Conservation (phyloP, 768 basidiomycete genomes). For the Auriscalpium microsporum region DNA sequence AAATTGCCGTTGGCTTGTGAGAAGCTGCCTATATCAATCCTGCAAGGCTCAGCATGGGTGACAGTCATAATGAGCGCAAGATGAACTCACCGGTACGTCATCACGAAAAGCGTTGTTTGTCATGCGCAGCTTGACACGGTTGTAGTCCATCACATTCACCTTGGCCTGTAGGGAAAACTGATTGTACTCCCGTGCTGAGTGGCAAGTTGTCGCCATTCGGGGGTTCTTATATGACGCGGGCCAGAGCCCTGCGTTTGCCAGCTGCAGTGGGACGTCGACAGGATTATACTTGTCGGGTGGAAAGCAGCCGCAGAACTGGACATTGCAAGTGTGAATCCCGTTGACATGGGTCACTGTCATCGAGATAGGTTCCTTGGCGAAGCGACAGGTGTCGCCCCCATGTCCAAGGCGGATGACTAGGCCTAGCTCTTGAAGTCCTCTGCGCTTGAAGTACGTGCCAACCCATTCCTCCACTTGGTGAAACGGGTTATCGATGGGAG, state of each 20-base stretch:
- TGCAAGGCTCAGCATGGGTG: neutral
- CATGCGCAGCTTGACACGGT: too few relatives aligned
- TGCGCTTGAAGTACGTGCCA: neutral
- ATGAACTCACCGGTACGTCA: neutral
- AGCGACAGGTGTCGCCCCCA: neutral
- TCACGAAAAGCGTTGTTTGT: neutral
- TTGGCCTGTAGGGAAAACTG: neutral
- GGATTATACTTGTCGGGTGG: neutral
- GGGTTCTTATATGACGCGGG: neutral
- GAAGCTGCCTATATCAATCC: neutral
- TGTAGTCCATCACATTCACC: neutral
- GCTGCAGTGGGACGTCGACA: neutral
- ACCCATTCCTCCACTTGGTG: neutral
- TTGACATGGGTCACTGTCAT: neutral
- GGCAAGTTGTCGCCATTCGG: neutral
- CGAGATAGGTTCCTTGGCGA: neutral
- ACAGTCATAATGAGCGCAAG: neutral
- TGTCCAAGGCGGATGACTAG: neutral
- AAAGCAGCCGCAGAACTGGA: neutral
- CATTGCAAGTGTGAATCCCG: neutral
- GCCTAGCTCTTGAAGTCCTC: neutral
- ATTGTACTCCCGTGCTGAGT: neutral
- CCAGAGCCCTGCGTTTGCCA: neutral
- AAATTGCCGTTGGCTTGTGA: neutral
- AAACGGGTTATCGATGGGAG: neutral